Base-by-base conservation (phyloP, 208 protist genomes). In the Leishmania martiniquensis region DNA sequence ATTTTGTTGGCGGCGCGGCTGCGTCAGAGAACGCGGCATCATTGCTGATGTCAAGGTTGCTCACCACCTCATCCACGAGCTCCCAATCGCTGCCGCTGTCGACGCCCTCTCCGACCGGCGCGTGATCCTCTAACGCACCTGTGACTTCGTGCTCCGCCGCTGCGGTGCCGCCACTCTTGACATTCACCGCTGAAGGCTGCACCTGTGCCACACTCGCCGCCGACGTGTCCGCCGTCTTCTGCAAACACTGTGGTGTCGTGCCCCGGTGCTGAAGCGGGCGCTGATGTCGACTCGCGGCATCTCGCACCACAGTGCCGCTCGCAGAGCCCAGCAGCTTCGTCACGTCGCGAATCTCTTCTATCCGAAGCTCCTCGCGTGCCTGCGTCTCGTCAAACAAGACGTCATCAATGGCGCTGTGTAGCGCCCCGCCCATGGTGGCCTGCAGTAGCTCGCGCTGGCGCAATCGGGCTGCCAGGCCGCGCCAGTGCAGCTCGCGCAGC, bases 401-500 rank as follows among this genome's bases (percentile, higher is more conserved):
- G 25, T 83, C 79, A 0, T 78, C 74, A n/a, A 76, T n/a, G 29
- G 80, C 80, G 29, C 54, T 25, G 44, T 45, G 47, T 20, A 84
- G 51, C 13, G 67, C 70, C 39, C 79, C 32, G 42, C 71, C 4
- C 17, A 54, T 37, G 4, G 69, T 42, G 17, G 47, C 2, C 42
- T 55, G 51, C 78, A 79, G 65, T n/a, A 79, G 32, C 59, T 45
- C 74, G 62, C 59, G 25, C 59, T 79, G 73, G 47, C 79, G 79
- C 74, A 83, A 60, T 22, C 75, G 79, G 7, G 68, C 79, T n/a
- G 79, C 79, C 37, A 83, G 32, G 15, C 79, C 75, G 45, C 74
- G 71, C 42, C 54, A 47, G 51, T 79, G 69, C 47, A 83, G 68
- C 25, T 83, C 79, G 15, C 55, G 63, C 37, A 83, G 68, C 42